Evolutionary conservation across 345 rosid genomes (phyloP).

Genomic region (Atalantia buxifolia): DNA sequence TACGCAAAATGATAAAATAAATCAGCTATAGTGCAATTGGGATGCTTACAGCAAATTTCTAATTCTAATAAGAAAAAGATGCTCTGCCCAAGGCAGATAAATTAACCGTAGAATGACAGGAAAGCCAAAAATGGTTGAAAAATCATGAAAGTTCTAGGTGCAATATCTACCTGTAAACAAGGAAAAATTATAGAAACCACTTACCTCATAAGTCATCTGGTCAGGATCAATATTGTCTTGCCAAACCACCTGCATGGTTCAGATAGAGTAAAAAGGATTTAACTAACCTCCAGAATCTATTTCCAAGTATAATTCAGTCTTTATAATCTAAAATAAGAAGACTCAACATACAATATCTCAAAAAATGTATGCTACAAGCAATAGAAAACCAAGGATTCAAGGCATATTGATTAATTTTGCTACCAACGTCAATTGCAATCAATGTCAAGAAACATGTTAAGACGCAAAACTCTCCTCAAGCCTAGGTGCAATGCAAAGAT

Average conservation of each 20-base stretch:
- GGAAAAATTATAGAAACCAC: conserved; percentile 10
- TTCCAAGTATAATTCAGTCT: not conserved
- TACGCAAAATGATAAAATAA: not conserved
- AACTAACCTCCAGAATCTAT: conserved; percentile 3
- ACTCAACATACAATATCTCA: not conserved
- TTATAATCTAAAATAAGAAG: not conserved
- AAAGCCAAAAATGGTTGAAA: not conserved
- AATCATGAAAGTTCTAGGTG: not conserved
- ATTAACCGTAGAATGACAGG: not conserved
- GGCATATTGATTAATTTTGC: not conserved
- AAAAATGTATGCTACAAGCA: not conserved
- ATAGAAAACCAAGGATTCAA: not conserved
- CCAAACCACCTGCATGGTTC: conserved; percentile 60
- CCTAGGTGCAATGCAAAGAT: not conserved
- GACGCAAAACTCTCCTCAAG: not conserved
- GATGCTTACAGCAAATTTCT: not conserved
- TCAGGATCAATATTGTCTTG: conserved; percentile 96
- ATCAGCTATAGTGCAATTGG: not conserved
- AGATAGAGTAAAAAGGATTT: not conserved
- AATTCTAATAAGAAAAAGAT: not conserved
- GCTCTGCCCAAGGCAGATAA: not conserved
- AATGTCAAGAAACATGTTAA: not conserved
- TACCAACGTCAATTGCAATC: not conserved
- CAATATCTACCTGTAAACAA: not conserved
- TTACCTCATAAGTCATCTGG: conserved; percentile 94